Conservation (phyloP, 2,329 filamentous ascomycete genomes). For the Ophiostoma triangulosporum region DNA sequence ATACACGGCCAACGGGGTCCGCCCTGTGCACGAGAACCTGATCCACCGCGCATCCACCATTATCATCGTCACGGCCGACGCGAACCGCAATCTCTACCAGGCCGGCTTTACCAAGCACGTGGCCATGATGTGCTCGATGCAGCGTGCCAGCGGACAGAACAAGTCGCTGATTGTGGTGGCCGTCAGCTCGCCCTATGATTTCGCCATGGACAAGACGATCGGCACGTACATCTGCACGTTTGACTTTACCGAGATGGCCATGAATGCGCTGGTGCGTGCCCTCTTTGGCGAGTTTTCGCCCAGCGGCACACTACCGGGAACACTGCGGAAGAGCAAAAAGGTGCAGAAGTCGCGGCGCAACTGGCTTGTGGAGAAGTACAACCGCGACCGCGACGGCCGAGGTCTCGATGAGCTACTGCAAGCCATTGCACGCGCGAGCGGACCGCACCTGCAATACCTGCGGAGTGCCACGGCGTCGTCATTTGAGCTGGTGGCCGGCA, state of each 20-base stretch:
- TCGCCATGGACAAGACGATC: constrained; percentile 81
- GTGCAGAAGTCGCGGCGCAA: constrained; percentile 80
- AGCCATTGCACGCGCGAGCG: constrained; percentile 51
- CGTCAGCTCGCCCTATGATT: constrained; percentile 92
- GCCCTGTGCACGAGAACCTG: constrained; percentile 84
- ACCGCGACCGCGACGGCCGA: constrained; percentile 59
- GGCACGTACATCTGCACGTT: constrained; percentile 92
- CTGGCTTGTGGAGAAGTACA: constrained; percentile 87
- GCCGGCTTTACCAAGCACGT: constrained; percentile 92
- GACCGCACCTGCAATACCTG: constrained; percentile 56
- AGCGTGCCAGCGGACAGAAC: constrained; percentile 62
- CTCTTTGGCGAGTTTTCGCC: constrained; percentile 63
- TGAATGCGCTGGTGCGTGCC: constrained; percentile 70
- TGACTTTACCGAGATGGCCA: constrained; percentile 86
- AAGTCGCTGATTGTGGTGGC: constrained; percentile 85
- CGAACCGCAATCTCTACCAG: constrained; percentile 87
- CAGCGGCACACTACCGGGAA: constrained; percentile 51
- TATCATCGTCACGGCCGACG: constrained; percentile 84
- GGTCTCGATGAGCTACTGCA: constrained; percentile 65
- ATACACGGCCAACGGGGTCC: constrained; percentile 84
- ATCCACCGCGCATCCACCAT: constrained; percentile 81
- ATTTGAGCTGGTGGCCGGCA: constrained; percentile 45
- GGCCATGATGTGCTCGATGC: constrained; percentile 84
- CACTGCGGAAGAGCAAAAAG: constrained; percentile 76
- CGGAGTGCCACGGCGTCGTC: constrained; percentile 56